phyloP scores from a whole-genome alignment of 73 alveolate genomes.

The Breviolum minutum region DNA sequence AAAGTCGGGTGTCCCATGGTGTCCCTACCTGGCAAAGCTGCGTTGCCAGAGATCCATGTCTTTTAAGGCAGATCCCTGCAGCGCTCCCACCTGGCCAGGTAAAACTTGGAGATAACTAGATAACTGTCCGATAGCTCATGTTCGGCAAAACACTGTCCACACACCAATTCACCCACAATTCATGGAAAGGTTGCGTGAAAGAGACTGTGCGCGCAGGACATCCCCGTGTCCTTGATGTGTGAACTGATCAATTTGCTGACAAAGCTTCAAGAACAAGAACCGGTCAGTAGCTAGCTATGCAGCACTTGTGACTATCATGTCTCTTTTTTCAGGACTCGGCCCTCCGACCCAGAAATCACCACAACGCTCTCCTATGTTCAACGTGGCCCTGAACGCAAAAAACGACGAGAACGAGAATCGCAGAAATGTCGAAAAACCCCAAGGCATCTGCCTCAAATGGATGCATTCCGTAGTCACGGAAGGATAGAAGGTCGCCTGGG shows the following conservation, averaged over 20 bases:
- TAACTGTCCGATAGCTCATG: background rate
- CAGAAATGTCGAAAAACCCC: background rate
- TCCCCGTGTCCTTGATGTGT: constrained; percentile 47
- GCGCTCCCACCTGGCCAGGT: background rate
- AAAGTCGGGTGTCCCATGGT: background rate
- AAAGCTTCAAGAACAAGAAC: no score
- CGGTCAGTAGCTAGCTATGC: no score
- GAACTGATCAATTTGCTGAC: no score
- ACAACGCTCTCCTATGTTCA: constrained; percentile 1
- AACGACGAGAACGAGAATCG: background rate
- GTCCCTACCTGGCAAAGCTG: background rate
- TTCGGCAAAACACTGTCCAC: background rate
- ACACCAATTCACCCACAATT: background rate
- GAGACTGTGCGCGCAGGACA: constrained; percentile 42
- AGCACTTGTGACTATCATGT: background rate
- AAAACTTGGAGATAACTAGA: background rate
- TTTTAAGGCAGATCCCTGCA: constrained; percentile 14
- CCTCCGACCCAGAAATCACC: constrained; percentile 39
- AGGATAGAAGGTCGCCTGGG: constrained; percentile 61
- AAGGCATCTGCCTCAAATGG: constrained; percentile 1
- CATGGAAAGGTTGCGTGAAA: constrained; percentile 1
- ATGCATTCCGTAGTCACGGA: constrained; percentile 77
- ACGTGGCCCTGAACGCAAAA: background rate
- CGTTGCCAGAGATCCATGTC: background rate
- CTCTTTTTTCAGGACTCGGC: background rate